Evolutionary conservation across 257 asterid species (phyloP), one percentile per base, ranked within the genome.

Genomic region (Lantana camara): DNA sequence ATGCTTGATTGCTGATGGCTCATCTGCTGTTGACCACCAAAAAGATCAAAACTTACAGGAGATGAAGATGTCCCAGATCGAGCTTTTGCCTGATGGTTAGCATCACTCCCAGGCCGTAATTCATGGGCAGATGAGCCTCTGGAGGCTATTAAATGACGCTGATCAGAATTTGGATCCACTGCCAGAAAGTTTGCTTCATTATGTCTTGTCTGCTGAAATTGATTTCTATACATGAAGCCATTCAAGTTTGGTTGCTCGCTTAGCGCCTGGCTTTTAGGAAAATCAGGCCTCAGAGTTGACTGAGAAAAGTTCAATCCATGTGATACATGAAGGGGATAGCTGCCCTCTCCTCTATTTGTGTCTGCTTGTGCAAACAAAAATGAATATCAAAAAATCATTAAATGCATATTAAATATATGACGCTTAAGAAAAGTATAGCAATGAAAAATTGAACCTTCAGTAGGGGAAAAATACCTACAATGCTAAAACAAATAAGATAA

Each of bases 11-110:
- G 96, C 59, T 86, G 96, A 71, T 72, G 80, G 70, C 46, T 77
- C 90, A 84, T 86, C 85, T 83, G 96, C 65, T 82, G 92, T 66
- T 83, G 97, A 78, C 89, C 88, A 65, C 96, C 95, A 72, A 93
- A 93, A 69, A 93, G 88, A 80, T 89, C 96, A 74, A 88, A 89
- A 82, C 94, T 72, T 48, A 75, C 75, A 70, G 94, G 83, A 75
- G 92, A 63, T 10, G 66, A 82, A 57, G 91, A 77, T 59, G 85
- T 69, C 66, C 81, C 81, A 7, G 82, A 60, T 70, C 88, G 69
- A 64, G 82, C 68, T 63, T 77, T 83, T 76, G 85, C 68, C 63
- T 75, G 87, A 50, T 76, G 88, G 37, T 83, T 89, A 73, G 72
- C 80, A 62, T 73, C 81, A 73, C 63, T 70, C 44, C 73, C 82